A percentile compares a stretch with the other conserved stretches of the same genome.
phyloP scores from a whole-genome alignment of 1,284 basidiomycete species.

The Psilocybe mexicana region DNA sequence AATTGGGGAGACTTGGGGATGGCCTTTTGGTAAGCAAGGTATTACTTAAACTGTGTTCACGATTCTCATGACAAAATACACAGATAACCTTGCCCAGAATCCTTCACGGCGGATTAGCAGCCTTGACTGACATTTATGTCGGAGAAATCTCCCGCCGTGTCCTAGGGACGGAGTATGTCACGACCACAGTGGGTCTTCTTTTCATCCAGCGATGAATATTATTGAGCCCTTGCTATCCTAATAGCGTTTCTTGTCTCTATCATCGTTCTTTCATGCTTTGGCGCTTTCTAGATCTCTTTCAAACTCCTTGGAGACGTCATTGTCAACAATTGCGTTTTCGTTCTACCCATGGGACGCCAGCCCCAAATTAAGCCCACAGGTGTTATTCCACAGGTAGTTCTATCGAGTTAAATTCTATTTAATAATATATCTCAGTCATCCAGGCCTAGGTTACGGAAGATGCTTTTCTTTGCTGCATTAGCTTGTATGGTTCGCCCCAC shows the following conservation, averaged over 20 bases:
- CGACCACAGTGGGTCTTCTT: slow-evolving; percentile 61
- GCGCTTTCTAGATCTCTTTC: slow-evolving; percentile 88
- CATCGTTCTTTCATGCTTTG: slow-evolving; percentile 86
- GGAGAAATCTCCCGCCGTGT: slow-evolving; percentile 62
- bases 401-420: not conserved
- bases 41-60: slow-evolving; percentile 13
- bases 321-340: slow-evolving; percentile 79
- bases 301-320: slow-evolving; percentile 89
- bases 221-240: not conserved
- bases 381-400: slow-evolving; percentile 39
- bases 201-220: not conserved
- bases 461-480: slow-evolving; percentile 60
- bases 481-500: slow-evolving; percentile 87
- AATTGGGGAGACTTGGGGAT: slow-evolving; percentile 34
- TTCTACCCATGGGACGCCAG: slow-evolving; percentile 74
- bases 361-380: slow-evolving; percentile 31
- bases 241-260: slow-evolving; percentile 80
- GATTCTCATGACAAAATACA: not conserved
- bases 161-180: slow-evolving; percentile 59
- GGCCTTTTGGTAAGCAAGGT: slow-evolving; percentile 57
- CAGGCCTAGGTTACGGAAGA: slow-evolving; percentile 32
- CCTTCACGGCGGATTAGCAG: slow-evolving; percentile 80
- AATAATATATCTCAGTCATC: not conserved
- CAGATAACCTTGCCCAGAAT: slow-evolving; percentile 74
- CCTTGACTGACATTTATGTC: slow-evolving; percentile 79